Conservation (phyloP, 495 filamentous ascomycete genomes). For the Thozetella sp. region DNA sequence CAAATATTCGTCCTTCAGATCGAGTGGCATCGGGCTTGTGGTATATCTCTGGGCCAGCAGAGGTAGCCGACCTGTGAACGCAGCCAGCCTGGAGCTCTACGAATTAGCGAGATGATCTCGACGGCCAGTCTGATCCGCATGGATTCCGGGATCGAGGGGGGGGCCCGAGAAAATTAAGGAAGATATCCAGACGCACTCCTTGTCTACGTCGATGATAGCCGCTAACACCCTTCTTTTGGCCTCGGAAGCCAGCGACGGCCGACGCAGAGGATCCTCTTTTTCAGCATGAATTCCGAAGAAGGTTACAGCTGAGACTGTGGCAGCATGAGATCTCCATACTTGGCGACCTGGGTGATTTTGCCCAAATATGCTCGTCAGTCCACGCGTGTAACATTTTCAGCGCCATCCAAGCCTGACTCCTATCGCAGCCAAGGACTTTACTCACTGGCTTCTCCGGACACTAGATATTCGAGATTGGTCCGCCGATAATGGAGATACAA, state of each 20-base stretch:
- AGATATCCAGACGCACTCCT: not conserved
- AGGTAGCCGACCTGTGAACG: not conserved
- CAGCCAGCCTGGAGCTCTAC: not conserved
- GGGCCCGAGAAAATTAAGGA: too few species aligned
- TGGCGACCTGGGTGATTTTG: not conserved
- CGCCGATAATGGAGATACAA: not conserved
- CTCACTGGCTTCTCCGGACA: not conserved
- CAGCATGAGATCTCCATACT: not conserved
- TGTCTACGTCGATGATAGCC: not conserved
- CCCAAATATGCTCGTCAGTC: too few species aligned
- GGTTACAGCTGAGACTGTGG: not conserved
- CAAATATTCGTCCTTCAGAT: not conserved
- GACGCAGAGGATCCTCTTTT: not conserved
- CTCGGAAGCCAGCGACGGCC: not conserved
- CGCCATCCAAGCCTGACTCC: not conserved
- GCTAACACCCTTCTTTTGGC: not conserved
- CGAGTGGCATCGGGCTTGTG: not conserved
- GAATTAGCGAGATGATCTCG: too few species aligned
- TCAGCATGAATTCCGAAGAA: not conserved
- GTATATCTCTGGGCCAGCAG: not conserved
- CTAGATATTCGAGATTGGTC: not conserved
- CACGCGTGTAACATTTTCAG: not conserved
- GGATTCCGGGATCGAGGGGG: too few species aligned
- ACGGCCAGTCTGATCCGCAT: too few species aligned
- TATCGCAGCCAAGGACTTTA: not conserved